phyloP scores from a whole-genome alignment of 495 filamentous ascomycete species.

The Neurospora sp. region DNA sequence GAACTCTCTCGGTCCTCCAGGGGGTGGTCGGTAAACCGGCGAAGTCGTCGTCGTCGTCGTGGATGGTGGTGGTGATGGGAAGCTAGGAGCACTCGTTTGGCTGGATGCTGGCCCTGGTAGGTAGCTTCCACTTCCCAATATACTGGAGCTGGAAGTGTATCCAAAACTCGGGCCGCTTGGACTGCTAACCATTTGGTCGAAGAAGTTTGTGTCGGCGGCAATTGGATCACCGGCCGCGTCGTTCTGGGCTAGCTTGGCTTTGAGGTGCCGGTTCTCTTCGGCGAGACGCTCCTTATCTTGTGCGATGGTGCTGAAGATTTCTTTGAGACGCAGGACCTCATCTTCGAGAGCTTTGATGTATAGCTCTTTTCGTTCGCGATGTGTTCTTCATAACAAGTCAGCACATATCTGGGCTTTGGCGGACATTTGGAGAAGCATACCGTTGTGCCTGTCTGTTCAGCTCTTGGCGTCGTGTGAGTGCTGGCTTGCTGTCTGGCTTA shows the following conservation, averaged over 20 bases:
- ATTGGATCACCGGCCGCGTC: slow-evolving; percentile 44
- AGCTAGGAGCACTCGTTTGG: slow-evolving; percentile 22
- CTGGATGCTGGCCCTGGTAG: slow-evolving; percentile 17
- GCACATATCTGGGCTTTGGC: neutral
- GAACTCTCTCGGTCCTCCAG: neutral
- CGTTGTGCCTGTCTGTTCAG: slow-evolving; percentile 92
- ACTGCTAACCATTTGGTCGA: slow-evolving; percentile 37
- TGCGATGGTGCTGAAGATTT: slow-evolving; percentile 49
- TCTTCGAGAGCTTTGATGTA: slow-evolving; percentile 92
- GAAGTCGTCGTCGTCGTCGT: slow-evolving; percentile 25
- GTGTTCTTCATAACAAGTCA: slow-evolving; percentile 45
- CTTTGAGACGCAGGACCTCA: slow-evolving; percentile 65
- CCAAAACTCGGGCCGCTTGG: slow-evolving; percentile 34
- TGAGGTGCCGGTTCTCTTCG: slow-evolving; percentile 71
- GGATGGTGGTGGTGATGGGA: slow-evolving; percentile 32
- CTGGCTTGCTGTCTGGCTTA: slow-evolving; percentile 94
- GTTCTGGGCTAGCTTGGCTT: slow-evolving; percentile 60
- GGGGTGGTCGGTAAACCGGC: slow-evolving; percentile 1
- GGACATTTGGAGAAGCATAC: slow-evolving; percentile 34
- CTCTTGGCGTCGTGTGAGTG: slow-evolving; percentile 86
- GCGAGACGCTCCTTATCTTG: slow-evolving; percentile 54
- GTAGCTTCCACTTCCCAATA: slow-evolving; percentile 46
- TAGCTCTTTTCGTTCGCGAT: slow-evolving; percentile 92
- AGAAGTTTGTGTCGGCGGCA: slow-evolving; percentile 24
- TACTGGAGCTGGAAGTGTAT: slow-evolving; percentile 45